These are phyloP conservation scores for Paramyrothecium roridum DNA, from an alignment of 2,329 filamentous ascomycete genomes.

Conservation along the genomic window DNA sequence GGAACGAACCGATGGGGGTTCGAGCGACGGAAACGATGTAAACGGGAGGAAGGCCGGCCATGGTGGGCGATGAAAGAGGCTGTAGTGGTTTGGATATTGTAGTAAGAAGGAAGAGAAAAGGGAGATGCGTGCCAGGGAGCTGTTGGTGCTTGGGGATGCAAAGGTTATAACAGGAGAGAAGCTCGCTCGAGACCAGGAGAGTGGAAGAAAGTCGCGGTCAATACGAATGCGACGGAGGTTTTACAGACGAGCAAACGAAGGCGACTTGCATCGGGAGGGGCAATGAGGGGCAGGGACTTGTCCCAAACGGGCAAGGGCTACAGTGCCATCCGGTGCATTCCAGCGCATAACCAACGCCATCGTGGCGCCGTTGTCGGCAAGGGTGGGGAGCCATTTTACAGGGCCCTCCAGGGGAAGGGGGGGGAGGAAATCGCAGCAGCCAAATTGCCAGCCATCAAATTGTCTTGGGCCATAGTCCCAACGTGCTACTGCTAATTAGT, in stretches of 20 bases:
- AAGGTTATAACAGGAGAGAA: neutral
- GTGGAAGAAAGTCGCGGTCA: neutral
- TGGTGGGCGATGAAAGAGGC: constrained; percentile 36
- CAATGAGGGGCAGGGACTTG: neutral
- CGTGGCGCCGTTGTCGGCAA: neutral
- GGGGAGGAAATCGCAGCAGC: too few relatives aligned
- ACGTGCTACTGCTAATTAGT: too few relatives aligned
- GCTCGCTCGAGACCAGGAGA: neutral
- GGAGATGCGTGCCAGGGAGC: constrained; percentile 7
- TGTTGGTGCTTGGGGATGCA: constrained; percentile 8
- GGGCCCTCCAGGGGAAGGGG: neutral
- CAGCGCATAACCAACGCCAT: too few relatives aligned
- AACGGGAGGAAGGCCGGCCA: constrained; percentile 80
- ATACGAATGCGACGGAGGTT: neutral
- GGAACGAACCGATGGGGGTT: constrained; percentile 91
- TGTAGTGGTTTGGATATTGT: constrained; percentile 6
- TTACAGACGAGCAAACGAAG: too few relatives aligned
- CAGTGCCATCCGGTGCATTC: too few relatives aligned
- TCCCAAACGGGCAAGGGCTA: neutral
- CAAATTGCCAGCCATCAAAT: too few relatives aligned
- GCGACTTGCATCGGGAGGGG: neutral
- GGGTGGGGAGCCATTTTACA: neutral
- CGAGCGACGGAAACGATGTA: constrained; percentile 93
- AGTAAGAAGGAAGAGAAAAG: constrained; percentile 7
- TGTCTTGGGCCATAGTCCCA: too few relatives aligned